Evolutionary conservation across 805 yeast genomes (phyloP), one percentile per base, ranked within the genome.

Genomic region (Wickerhamomyces xylosicus): DNA sequence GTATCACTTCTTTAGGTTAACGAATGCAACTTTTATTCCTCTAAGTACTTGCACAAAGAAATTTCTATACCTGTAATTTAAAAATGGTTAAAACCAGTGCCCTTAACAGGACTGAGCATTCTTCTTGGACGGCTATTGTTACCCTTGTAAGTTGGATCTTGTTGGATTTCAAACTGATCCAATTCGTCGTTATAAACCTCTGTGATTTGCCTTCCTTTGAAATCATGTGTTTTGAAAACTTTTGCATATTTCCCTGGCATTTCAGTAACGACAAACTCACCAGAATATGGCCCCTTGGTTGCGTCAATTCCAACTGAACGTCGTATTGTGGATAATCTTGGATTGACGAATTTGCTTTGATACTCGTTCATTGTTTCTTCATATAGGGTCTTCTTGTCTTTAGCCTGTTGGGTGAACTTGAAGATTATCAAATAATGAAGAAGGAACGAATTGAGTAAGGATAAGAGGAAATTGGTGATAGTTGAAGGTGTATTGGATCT

Each of bases 231-330:
- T 19, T 64, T 61, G 48, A 77, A 77, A 2, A 72, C 58, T 38
- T 63, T 67, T 52, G 54, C 58, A 13, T 47, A 47, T 7, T 54
- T 42, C 5, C 52, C 49, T 3, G 64, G 56, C 4, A 67, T 56
- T 36, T 44, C 56, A 44, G 59, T 59, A 10, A 50, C 49, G 11
- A 52, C 53, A 11, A 45, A 43, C 2, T 54, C 53, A 18, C 40
- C 37, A 10, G 46, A 48, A 34, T 44, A 41, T 2, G 61, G 66
- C 1, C 58, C 58, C 16, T 32, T 37, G 48, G 79, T 72, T 3
- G 82, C 77, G 56, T 76, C 83, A 5, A 80, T 64, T 18, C 71
- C 64, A 5, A 71, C 85, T 47, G 83, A 85, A 47, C 77, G 72
- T 35, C 67, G 65, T 35, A 63, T 56, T 10, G 67, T 66, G 8